Base-by-base conservation (phyloP, 768 basidiomycete species). In the Polyporus arcularius region DNA sequence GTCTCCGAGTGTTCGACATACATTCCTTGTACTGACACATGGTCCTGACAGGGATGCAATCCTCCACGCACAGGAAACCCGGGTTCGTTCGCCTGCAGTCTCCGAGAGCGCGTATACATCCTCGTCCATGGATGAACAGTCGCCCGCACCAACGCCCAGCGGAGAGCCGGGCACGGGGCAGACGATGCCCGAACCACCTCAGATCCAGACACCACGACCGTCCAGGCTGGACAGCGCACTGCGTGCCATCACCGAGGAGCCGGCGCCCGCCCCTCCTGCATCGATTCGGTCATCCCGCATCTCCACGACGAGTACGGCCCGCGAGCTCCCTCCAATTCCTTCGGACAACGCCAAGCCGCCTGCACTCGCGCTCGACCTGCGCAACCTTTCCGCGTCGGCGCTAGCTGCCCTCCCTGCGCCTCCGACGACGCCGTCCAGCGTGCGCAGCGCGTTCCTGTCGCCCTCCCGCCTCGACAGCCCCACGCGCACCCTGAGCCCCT, bases 401-500 rank as follows among this genome's bases (percentile, higher is more conserved):
- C 55, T 63, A 10, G 62, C 60, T 5, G 64, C 65, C 4, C 64
- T 70, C 11, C 63, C 65, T 2, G 53, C 61, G 6, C 62, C 66
- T 40, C 68, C 65, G 6, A 53, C 14, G 14, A 61, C 62, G 10
- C 60, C 64, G n/a, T 49, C 60, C 45, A 62, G 58, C 52, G 65
- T 58, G 70, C 73, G 49, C 65, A 69, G 8, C 74, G 69, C 56
- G 61, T 40, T 60, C 71, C 10, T 68, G 65, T 26, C 62, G 42
- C 55, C 71, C 41, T 35, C 65, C 56, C 50, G 62, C 65, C 31
- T 72, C 67, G 53, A 26, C 14, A 58, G 66, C 48, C 71, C 72
- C 47, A 70, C 67, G 60, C 76, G 70, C 55, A 68, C 70, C 18
- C 74, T 70, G 55, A 88, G 84, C 58, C 84, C 87, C 4, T 89